A percentile compares a stretch with the other conserved stretches of the same genome.
phyloP scores from a whole-genome alignment of 163 green algal species.

The Smithsoniella earleae region DNA sequence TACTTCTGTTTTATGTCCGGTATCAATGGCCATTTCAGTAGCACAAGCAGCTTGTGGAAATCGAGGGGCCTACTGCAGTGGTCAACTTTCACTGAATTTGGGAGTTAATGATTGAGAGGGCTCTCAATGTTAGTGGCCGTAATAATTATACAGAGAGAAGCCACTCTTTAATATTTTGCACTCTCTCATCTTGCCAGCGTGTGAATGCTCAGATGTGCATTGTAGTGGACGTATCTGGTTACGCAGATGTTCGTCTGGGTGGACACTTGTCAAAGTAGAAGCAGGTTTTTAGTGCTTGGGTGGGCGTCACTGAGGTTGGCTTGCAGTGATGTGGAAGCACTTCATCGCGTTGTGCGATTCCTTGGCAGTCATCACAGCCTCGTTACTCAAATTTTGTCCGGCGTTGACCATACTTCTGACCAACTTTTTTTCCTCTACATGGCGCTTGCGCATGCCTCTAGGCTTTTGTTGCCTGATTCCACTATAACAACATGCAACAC shows the following conservation, averaged over 20 bases:
- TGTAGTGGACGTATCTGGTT: not conserved
- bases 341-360: slow-evolving; percentile 17
- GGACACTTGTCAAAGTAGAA: not conserved
- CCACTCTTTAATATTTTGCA: no score
- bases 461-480: not conserved
- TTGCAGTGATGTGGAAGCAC: not conserved
- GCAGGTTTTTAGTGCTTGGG: no score
- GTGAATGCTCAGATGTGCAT: not conserved
- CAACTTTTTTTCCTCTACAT: slow-evolving; percentile 27
- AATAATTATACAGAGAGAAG: no score
- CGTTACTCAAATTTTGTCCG: slow-evolving; percentile 19
- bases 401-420: slow-evolving; percentile 14
- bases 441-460: not conserved
- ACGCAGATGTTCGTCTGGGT: not conserved
- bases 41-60: no score
- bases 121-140: no score
- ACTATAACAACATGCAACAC: not conserved
- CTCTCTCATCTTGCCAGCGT: not conserved
- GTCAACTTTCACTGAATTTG: no score
- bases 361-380: not conserved
- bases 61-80: no score
- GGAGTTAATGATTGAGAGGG: no score
- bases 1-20: not conserved
- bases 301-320: no score
- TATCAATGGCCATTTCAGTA: no score